These are phyloP conservation scores for Boletus sp. DNA, from an alignment of 768 basidiomycete genomes.

Conservation along the genomic window DNA sequence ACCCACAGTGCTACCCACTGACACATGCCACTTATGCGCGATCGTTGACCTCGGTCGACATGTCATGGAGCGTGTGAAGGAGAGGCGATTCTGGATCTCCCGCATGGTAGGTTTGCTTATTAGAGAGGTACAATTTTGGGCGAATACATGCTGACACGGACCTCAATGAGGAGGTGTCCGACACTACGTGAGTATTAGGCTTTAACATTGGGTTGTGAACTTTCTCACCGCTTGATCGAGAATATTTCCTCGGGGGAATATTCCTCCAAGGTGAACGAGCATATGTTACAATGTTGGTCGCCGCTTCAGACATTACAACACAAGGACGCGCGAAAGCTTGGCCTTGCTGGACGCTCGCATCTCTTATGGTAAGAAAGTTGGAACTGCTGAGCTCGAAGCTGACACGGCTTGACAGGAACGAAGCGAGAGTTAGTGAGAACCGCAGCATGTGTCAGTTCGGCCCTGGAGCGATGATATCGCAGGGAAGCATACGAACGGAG, in stretches of 20 bases:
- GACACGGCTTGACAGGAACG: conserved; percentile 16
- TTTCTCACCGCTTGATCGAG: conserved; percentile 21
- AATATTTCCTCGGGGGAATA: conserved; percentile 4
- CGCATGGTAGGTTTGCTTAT: neutral
- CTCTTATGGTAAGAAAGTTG: conserved; percentile 1
- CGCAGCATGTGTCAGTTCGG: conserved; percentile 10
- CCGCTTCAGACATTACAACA: neutral
- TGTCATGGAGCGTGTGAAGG: conserved; percentile 5
- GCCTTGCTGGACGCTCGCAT: neutral
- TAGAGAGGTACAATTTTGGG: neutral
- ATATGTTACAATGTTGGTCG: neutral
- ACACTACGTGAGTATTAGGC: conserved; percentile 9
- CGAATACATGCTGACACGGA: conserved; percentile 1
- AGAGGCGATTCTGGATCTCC: neutral
- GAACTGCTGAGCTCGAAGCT: conserved; percentile 2
- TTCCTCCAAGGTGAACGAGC: neutral
- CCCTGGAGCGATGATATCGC: conserved; percentile 28
- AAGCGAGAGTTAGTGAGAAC: conserved; percentile 11
- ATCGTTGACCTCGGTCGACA: neutral
- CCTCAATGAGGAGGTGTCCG: neutral
- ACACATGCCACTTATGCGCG: conserved; percentile 4
- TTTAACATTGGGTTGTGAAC: conserved; percentile 12
- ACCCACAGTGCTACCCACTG: conserved; percentile 1
- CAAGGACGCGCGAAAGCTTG: neutral
- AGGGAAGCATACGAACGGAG: conserved; percentile 23